A percentile compares a stretch with the other conserved stretches of the same genome.
Evolutionary conservation across 1,139 yeast species (phyloP).

Genomic region (Groenewaldozyma auringiensis): DNA sequence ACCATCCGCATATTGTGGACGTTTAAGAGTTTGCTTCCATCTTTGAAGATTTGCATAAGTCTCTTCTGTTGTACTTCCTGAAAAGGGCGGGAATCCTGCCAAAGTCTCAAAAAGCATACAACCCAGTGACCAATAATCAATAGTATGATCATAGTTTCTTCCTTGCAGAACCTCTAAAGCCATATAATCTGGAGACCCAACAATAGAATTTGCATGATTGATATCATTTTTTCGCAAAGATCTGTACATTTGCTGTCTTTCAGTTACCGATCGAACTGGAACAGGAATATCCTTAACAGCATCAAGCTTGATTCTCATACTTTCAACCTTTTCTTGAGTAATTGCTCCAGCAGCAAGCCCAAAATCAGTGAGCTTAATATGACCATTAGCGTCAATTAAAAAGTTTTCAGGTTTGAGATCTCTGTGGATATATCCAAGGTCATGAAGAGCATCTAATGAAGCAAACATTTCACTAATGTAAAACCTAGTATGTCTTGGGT

Average conservation of each 20-base stretch:
- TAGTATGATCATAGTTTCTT: slow-evolving; percentile 85
- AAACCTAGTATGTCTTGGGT: slow-evolving; percentile 93
- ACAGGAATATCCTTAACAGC: slow-evolving; percentile 63
- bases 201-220: slow-evolving; percentile 88
- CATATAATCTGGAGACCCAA: slow-evolving; percentile 99
- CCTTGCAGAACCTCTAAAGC: slow-evolving; percentile 96
- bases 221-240: slow-evolving; percentile 56
- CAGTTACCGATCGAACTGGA: slow-evolving; percentile 65
- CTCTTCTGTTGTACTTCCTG: slow-evolving; percentile 89
- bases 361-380: slow-evolving; percentile 92
- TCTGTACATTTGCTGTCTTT: slow-evolving; percentile 79
- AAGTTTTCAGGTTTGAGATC: slow-evolving; percentile 97
- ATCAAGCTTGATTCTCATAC: slow-evolving; percentile 79
- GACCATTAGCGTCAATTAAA: slow-evolving; percentile 88
- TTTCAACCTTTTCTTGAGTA: slow-evolving; percentile 86
- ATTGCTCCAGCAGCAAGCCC: slow-evolving; percentile 97
- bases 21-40: slow-evolving; percentile 80
- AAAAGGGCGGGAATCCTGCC: slow-evolving; percentile 94
- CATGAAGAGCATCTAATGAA: slow-evolving; percentile 87
- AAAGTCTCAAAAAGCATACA: slow-evolving; percentile 90
- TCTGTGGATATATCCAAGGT: slow-evolving; percentile 92
- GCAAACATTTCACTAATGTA: slow-evolving; percentile 95
- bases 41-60: slow-evolving; percentile 89
- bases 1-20: slow-evolving; percentile 92
- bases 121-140: slow-evolving; percentile 98